Evolutionary conservation across 2,329 filamentous ascomycete genomes (phyloP).

Genomic region (Magnaporthiopsis rhizophila): DNA sequence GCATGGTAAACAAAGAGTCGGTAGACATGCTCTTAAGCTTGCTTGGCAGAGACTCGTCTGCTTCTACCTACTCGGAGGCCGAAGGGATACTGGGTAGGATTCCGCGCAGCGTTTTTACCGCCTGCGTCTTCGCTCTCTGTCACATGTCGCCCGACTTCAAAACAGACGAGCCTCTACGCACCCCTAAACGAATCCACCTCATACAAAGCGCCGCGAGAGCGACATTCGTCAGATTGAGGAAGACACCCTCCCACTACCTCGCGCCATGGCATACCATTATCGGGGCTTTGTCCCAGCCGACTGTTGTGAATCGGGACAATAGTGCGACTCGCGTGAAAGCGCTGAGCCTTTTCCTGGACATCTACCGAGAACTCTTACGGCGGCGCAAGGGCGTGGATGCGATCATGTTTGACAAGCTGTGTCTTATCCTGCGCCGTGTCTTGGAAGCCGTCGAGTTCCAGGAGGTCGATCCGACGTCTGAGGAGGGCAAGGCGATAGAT

Average conservation of each 20-base stretch:
- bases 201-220: not conserved
- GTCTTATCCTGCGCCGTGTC: conserved; percentile 25
- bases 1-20: conserved; percentile 20
- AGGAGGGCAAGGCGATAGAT: conserved; percentile 9
- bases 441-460: conserved; percentile 8
- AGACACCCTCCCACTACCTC: not conserved
- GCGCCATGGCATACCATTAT: not conserved
- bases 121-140: conserved; percentile 45
- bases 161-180: not conserved
- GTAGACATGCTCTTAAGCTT: conserved; percentile 10
- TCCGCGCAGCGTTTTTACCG: conserved; percentile 32
- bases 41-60: not conserved
- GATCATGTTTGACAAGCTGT: conserved; percentile 27
- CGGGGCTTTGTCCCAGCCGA: conserved; percentile 26
- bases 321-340: conserved; percentile 20
- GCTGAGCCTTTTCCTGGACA: conserved; percentile 23
- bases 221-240: not conserved
- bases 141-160: conserved; percentile 25
- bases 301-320: conserved; percentile 12
- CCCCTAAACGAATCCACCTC: not conserved
- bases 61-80: not conserved
- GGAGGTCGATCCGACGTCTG: not conserved
- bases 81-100: conserved; percentile 13
- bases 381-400: conserved; percentile 23
- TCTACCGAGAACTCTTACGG: conserved; percentile 14